Evolutionary conservation across 441 rosid genomes (phyloP).

Genomic region (Croton laevigatus): DNA sequence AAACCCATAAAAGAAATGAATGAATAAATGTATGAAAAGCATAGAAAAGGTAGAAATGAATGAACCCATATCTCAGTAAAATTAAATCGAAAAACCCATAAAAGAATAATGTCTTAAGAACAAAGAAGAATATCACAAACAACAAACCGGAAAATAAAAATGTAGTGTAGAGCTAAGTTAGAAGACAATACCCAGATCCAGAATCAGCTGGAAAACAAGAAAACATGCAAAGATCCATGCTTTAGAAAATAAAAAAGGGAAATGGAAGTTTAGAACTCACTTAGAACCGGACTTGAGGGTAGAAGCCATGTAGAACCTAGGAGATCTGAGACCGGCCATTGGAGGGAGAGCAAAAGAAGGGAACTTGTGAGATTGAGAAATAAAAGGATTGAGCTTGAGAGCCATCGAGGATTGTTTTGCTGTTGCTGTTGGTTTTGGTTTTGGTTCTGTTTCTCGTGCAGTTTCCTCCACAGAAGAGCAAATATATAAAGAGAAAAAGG

Average conservation of each 20-base stretch:
- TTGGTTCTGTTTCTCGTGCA: conserved; percentile 35
- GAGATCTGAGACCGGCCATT: conserved; percentile 61
- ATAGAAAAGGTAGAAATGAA: neutral
- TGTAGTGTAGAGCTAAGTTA: neutral
- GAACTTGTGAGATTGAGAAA: conserved; percentile 45
- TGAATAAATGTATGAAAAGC: neutral
- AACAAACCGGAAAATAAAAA: neutral
- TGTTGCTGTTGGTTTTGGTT: conserved; percentile 12
- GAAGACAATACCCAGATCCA: conserved; percentile 34
- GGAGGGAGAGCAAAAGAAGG: conserved; percentile 57
- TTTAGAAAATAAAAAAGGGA: neutral
- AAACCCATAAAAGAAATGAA: neutral
- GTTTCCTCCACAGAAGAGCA: conserved; percentile 44
- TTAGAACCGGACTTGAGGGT: conserved; percentile 56
- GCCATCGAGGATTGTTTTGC: conserved; percentile 44
- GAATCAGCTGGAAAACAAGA: conserved; percentile 17
- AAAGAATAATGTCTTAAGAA: neutral
- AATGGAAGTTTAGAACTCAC: conserved; percentile 31
- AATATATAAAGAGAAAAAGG: conserved; percentile 1
- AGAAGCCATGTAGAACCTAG: conserved; percentile 59
- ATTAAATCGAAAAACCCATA: neutral
- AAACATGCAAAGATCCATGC: conserved; percentile 18
- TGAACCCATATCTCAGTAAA: neutral
- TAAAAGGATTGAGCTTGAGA: conserved; percentile 54
- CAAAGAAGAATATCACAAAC: conserved; percentile 12